phyloP scores from a whole-genome alignment of 495 filamentous ascomycete genomes.

The Lasiosphaeria miniovina region DNA sequence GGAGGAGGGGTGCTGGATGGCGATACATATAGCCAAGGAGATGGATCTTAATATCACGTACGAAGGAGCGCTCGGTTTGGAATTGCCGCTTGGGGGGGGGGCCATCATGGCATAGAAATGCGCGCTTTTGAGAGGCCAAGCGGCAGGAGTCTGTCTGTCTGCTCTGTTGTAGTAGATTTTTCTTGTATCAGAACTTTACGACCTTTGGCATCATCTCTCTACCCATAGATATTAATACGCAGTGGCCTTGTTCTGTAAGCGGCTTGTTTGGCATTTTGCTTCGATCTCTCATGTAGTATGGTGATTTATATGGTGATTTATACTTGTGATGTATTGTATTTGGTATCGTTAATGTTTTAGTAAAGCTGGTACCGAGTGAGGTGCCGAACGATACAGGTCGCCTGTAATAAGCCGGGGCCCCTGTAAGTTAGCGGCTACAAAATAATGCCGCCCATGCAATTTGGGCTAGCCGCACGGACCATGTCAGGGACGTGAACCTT shows the following conservation, averaged over 20 bases:
- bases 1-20: not conserved
- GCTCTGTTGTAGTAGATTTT: not conserved
- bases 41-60: not conserved
- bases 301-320: too few relatives aligned
- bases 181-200: slow-evolving; percentile 1
- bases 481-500: slow-evolving; percentile 8
- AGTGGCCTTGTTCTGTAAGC: not conserved
- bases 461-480: slow-evolving; percentile 21
- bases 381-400: too few relatives aligned
- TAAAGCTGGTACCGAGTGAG: too few relatives aligned
- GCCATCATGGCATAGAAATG: too few relatives aligned
- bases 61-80: not conserved
- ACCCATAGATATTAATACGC: not conserved
- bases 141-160: not conserved
- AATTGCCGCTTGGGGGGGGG: too few relatives aligned
- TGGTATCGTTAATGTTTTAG: too few relatives aligned
- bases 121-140: too few relatives aligned
- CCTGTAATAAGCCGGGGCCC: not conserved
- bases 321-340: too few relatives aligned
- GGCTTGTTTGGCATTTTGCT: not conserved
- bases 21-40: not conserved
- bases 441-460: not conserved
- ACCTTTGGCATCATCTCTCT: not conserved
- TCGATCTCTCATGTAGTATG: too few relatives aligned
- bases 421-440: not conserved